A percentile compares a stretch with the other conserved stretches of the same genome.
phyloP scores from a whole-genome alignment of 148 eudicot genomes.

The Vaccinium myrtillus region DNA sequence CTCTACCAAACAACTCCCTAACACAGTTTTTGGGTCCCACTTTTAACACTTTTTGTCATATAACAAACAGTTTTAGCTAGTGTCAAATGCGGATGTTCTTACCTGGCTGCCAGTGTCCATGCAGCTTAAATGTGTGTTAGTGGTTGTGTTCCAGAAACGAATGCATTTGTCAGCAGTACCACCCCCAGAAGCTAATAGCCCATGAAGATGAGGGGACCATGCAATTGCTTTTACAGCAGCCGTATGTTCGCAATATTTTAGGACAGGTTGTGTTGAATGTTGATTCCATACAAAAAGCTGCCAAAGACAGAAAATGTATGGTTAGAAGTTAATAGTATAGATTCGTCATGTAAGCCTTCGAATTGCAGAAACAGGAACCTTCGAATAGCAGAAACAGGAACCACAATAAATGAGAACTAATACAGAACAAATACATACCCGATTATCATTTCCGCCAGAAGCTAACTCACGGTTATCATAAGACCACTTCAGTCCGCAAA shows the following conservation, averaged over 20 bases:
- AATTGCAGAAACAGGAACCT: constrained; percentile 9
- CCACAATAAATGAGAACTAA: constrained; percentile 4
- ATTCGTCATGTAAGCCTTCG: neutral
- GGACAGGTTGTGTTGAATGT: constrained; percentile 73
- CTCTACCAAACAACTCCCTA: too few relatives aligned
- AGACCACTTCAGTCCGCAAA: constrained; percentile 95
- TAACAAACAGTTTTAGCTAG: too few relatives aligned
- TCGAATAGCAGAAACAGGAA: neutral
- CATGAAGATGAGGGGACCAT: constrained; percentile 95
- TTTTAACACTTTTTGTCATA: too few relatives aligned
- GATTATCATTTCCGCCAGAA: constrained; percentile 92
- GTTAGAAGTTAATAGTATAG: neutral
- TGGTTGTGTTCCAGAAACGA: constrained; percentile 91
- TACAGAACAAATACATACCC: constrained; percentile 42
- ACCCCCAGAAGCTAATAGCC: constrained; percentile 96
- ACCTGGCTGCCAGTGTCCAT: constrained; percentile 98
- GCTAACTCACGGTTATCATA: constrained; percentile 88
- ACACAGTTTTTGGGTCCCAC: too few relatives aligned
- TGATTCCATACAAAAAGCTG: constrained; percentile 94
- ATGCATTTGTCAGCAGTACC: constrained; percentile 94
- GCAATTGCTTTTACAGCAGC: constrained; percentile 97
- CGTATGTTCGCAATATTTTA: constrained; percentile 79
- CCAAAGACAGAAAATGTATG: constrained; percentile 3
- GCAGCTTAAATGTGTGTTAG: constrained; percentile 74
- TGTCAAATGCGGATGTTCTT: too few relatives aligned